Evolutionary conservation across 345 rosid genomes (phyloP).

Genomic region (Murraya paniculata): DNA sequence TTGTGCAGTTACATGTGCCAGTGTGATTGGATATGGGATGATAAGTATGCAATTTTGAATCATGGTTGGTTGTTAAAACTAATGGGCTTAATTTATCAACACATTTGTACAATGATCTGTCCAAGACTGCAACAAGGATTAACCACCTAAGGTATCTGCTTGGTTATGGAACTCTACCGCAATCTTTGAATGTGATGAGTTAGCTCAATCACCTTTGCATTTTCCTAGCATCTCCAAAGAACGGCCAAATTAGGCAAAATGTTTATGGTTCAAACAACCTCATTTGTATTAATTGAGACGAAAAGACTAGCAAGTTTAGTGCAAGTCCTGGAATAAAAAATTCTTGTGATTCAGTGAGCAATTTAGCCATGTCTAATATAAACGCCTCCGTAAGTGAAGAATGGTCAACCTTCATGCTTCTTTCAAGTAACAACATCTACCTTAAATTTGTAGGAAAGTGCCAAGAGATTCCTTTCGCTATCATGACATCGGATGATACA

Average conservation of each 20-base stretch:
- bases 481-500: conserved; percentile 98
- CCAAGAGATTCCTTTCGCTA: conserved; percentile 74
- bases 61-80: not conserved
- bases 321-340: not conserved
- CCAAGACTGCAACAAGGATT: not conserved
- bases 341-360: not conserved
- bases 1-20: not conserved
- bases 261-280: not conserved
- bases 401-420: not conserved
- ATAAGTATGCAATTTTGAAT: not conserved
- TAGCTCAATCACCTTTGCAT: not conserved
- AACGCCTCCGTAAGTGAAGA: not conserved
- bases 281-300: not conserved
- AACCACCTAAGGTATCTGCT: not conserved
- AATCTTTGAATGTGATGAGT: not conserved
- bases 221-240: not conserved
- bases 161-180: not conserved
- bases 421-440: not conserved
- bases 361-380: not conserved
- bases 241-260: not conserved
- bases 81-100: not conserved
- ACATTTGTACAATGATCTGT: not conserved
- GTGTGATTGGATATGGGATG: not conserved
- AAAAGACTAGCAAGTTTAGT: not conserved
- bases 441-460: conserved; percentile 41